Conservation (phyloP, 306 rosid genomes). For the Hylodesmum podocarpum region DNA sequence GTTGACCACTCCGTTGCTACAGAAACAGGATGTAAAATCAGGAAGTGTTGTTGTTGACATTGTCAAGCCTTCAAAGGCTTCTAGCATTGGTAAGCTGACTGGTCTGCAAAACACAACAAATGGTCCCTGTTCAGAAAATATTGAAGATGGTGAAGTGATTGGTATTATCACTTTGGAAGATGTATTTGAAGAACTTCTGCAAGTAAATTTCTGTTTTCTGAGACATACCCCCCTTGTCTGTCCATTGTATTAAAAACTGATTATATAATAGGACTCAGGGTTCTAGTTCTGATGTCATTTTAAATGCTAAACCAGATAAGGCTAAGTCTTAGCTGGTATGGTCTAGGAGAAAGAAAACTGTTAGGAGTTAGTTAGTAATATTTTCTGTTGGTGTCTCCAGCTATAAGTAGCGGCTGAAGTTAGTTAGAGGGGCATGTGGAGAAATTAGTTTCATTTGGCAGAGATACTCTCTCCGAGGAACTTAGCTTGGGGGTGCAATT, state of each 20-base stretch:
- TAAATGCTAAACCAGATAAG: too few species aligned
- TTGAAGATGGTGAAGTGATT: constrained; percentile 90
- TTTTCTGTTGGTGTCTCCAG: too few species aligned
- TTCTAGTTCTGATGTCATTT: too few species aligned
- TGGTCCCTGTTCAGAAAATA: constrained; percentile 55
- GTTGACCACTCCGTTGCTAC: constrained; percentile 71
- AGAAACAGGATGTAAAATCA: constrained; percentile 46
- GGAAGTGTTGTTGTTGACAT: constrained; percentile 67
- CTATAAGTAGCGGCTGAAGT: too few species aligned
- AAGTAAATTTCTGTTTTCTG: constrained; percentile 50
- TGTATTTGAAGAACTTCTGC: constrained; percentile 98
- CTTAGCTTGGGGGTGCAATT: too few species aligned
- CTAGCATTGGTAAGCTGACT: constrained; percentile 35
- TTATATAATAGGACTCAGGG: too few species aligned
- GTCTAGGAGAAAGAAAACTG: too few species aligned
- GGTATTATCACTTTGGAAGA: constrained; percentile 98
- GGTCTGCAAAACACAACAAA: constrained; percentile 33
- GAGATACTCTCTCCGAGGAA: too few species aligned
- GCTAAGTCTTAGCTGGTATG: too few species aligned
- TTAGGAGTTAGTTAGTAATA: too few species aligned
- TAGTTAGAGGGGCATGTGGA: too few species aligned
- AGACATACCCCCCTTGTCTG: background rate
- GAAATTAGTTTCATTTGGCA: too few species aligned
- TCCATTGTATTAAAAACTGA: background rate
- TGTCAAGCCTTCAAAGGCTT: constrained; percentile 54